Conservation (phyloP, 805 yeast species). For the Saccharomyces mikatae region DNA sequence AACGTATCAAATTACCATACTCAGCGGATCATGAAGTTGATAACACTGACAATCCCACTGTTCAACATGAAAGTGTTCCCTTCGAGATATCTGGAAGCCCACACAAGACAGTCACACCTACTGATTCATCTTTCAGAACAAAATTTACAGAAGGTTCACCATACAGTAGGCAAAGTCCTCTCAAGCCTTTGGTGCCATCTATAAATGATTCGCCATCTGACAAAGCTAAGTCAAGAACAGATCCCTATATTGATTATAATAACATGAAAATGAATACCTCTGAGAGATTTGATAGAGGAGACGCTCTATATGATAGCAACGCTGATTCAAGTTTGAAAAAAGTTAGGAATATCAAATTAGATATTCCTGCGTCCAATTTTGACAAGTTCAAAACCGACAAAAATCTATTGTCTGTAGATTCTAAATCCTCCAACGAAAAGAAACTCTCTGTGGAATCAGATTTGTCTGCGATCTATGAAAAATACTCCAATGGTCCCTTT, state of each 20-base stretch:
- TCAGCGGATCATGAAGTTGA: background rate
- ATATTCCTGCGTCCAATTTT: constrained; percentile 8
- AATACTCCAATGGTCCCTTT: constrained; percentile 8
- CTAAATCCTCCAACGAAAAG: background rate
- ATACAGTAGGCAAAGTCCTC: background rate
- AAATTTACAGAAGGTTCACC: background rate
- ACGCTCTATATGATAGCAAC: background rate
- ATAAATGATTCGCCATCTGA: background rate
- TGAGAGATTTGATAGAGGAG: background rate
- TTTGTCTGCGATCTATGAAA: constrained; percentile 12
- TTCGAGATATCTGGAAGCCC: background rate
- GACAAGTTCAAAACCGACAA: constrained; percentile 1
- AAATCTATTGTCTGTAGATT: background rate
- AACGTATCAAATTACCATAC: background rate
- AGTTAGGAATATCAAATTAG: constrained; percentile 2
- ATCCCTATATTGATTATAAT: background rate
- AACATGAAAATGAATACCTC: background rate
- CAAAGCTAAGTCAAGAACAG: background rate
- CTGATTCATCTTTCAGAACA: background rate
- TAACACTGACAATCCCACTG: background rate
- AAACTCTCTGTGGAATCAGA: constrained; percentile 4
- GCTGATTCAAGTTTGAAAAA: background rate
- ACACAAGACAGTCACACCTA: background rate
- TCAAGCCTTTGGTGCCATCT: background rate
- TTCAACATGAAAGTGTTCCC: background rate